Conservation (phyloP, 139 green algal genomes). For the Mesotaenium endlicherianum region DNA sequence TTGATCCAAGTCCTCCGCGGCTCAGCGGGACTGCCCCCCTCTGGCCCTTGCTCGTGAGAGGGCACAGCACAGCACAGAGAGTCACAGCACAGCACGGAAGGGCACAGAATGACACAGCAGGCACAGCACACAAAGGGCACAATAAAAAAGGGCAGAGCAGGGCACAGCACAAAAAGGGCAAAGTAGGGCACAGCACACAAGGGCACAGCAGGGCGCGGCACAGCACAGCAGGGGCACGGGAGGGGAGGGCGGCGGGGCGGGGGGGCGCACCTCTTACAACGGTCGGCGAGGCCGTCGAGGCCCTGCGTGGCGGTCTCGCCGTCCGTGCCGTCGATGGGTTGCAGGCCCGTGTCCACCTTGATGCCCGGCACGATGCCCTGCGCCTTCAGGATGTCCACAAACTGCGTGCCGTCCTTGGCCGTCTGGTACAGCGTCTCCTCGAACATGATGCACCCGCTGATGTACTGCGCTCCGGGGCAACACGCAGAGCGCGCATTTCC, state of each 20-base stretch:
- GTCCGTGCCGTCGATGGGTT: constrained; percentile 62
- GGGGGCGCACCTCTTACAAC: constrained; percentile 53
- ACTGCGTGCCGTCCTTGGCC: constrained; percentile 65
- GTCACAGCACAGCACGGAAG: not conserved
- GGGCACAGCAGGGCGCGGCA: not conserved
- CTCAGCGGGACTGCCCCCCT: too few species aligned
- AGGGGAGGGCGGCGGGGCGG: not conserved
- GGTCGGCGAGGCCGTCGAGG: constrained; percentile 70
- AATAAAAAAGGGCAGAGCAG: not conserved
- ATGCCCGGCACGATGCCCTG: constrained; percentile 59
- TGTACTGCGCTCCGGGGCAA: constrained; percentile 49
- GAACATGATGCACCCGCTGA: constrained; percentile 73
- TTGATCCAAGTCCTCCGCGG: too few species aligned
- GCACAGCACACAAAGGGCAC: not conserved
- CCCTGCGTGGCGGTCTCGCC: constrained; percentile 85
- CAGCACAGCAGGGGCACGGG: not conserved
- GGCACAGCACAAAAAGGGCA: not conserved
- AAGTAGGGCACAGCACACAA: not conserved
- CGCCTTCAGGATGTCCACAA: constrained; percentile 68
- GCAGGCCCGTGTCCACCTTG: constrained; percentile 77
- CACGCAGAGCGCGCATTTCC: not conserved
- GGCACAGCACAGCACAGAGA: not conserved
- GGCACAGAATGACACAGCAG: not conserved
- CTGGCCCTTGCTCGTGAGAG: too few species aligned
- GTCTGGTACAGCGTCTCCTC: constrained; percentile 90